phyloP scores from a whole-genome alignment of 1,284 basidiomycete genomes.

The Rhizopogon hawkerae region DNA sequence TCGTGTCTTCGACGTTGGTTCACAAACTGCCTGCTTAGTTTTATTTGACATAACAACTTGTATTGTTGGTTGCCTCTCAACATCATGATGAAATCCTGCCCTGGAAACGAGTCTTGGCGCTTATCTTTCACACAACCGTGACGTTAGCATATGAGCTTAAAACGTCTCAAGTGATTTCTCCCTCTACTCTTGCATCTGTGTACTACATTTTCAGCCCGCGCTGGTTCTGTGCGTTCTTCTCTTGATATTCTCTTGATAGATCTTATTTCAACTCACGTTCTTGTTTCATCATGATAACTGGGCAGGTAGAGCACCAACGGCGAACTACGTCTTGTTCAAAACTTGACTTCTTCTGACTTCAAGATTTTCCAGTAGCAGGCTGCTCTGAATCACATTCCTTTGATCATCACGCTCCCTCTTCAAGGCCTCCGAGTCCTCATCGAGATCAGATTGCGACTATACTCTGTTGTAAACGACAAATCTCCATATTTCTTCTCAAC shows the following conservation, averaged over 20 bases:
- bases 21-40: no score
- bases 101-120: no score
- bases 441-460: neutral
- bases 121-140: no score
- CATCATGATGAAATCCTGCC: no score
- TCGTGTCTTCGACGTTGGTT: no score
- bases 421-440: neutral
- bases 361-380: neutral
- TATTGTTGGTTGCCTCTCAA: no score
- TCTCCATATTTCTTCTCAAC: neutral
- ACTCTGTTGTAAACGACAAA: neutral
- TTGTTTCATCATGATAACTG: neutral
- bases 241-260: neutral
- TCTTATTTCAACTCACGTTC: neutral
- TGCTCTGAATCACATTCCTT: conserved; percentile 6
- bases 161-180: neutral
- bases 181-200: neutral
- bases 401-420: conserved; percentile 11
- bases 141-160: neutral
- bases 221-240: neutral
- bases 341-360: neutral
- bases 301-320: neutral
- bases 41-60: no score
- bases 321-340: neutral
- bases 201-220: neutral